Evolutionary conservation across 2,329 filamentous ascomycete species (phyloP).

Genomic region (Cladosporium sp.): DNA sequence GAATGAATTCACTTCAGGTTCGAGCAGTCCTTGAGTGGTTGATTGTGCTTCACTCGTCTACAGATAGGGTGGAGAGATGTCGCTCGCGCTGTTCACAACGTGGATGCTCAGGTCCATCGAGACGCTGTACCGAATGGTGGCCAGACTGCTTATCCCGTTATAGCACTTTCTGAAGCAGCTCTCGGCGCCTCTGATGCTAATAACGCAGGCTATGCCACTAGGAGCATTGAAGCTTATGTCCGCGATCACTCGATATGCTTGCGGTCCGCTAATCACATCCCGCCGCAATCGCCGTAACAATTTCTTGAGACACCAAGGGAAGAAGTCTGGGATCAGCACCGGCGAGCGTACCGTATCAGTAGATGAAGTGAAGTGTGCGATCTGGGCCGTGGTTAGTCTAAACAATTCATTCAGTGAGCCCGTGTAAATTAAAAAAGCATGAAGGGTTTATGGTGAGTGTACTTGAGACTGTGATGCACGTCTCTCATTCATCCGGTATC

Average conservation of each 20-base stretch:
- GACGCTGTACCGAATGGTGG: not conserved
- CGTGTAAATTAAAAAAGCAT: not conserved
- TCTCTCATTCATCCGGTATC: conserved; percentile 17
- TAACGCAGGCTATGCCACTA: not conserved
- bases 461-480: conserved; percentile 4
- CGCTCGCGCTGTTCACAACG: not conserved
- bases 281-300: not conserved
- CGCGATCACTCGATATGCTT: not conserved
- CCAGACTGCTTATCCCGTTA: not conserved
- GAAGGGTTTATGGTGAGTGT: not conserved
- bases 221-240: not conserved
- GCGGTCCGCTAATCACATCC: not conserved
- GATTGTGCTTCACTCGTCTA: no score
- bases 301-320: not conserved
- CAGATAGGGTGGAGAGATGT: not conserved
- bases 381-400: not conserved
- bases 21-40: not conserved
- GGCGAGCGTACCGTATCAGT: not conserved
- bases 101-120: not conserved
- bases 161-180: not conserved
- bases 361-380: not conserved
- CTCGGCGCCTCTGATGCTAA: not conserved
- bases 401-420: not conserved
- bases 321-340: not conserved
- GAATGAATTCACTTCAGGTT: not conserved